Evolutionary conservation across 2,329 filamentous ascomycete species (phyloP), one percentile per base, ranked within the genome.

Genomic region (Arthroderma sp.): DNA sequence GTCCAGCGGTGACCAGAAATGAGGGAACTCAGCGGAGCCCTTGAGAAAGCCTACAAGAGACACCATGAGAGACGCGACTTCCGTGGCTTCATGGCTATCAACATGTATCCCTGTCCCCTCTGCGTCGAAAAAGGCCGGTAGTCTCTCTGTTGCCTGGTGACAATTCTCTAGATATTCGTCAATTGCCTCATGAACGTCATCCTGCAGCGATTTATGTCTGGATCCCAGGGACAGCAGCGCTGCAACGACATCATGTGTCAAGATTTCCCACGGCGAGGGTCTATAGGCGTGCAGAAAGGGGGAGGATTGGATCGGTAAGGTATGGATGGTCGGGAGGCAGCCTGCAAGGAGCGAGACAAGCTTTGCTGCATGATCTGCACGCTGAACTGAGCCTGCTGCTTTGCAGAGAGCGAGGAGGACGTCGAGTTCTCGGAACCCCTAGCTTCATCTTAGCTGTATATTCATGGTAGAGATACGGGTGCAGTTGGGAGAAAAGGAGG

Each of bases 11-110:
- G 76, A 83, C 89, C 91, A 98, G 65, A 96, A 91, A 61, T 85
- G 81, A 8, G 85, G 82, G 67, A 91, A 83, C 4, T 83, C 82
- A 2, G 90, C 84, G 2, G 86, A 85, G 21, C 90, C 91, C 66
- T 91, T 83, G 55, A 98, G 74, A 67, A 98, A 96, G 0, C 93
- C 94, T 23, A 95, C 74, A n/a, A 98, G 76, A 0, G 91, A 91
- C 52, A 95, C 81, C 5, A 87, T 82, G 62, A 95, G 81, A 17
- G 86, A 88, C 55, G 89, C 82, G 55, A 87, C 82, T 28, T 82
- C 77, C 57, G 86, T 76, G 55, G 84, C 82, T 65, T 87, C 83
- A 56, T 86, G 69, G n/a, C 63, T 59, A 8, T 66, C 65, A 23
- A 64, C 65, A 47, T 65, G 62, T 15, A 68, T 66, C 17, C 72